Conservation (phyloP, 495 filamentous ascomycete species). For the Physcia stellaris region DNA sequence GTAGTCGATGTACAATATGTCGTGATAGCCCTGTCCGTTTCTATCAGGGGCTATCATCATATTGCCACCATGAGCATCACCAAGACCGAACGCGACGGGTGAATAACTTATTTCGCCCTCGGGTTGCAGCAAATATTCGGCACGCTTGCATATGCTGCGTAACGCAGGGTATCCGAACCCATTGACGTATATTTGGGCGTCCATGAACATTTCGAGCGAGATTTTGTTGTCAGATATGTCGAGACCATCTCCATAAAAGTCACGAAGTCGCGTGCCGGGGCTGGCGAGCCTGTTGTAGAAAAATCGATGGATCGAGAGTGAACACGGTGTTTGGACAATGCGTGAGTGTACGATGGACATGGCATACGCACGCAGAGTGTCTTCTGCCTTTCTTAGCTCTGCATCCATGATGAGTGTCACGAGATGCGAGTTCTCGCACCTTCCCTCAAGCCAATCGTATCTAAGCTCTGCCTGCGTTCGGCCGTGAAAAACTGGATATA, state of each 20-base stretch:
- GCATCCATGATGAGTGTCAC: neutral
- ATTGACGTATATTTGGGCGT: neutral
- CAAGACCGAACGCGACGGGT: slow-evolving; percentile 2
- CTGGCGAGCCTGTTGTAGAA: neutral
- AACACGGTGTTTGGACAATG: neutral
- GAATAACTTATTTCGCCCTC: neutral
- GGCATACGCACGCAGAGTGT: slow-evolving; percentile 1
- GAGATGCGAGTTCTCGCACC: neutral
- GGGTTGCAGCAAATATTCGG: neutral
- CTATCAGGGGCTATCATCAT: slow-evolving; percentile 1
- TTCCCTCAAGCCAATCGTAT: neutral
- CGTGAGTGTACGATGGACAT: neutral
- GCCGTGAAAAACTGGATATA: neutral
- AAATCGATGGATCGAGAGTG: neutral
- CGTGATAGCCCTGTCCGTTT: neutral
- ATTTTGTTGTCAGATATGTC: neutral
- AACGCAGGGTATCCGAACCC: slow-evolving; percentile 1
- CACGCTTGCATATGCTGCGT: neutral
- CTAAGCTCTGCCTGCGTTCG: slow-evolving; percentile 1
- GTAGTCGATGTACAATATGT: slow-evolving; percentile 9
- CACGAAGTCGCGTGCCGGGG: neutral
- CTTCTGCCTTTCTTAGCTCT: slow-evolving; percentile 1
- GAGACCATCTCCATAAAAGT: neutral
- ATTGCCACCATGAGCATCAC: slow-evolving; percentile 8
- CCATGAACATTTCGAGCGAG: neutral